Base-by-base conservation (phyloP, 176 grass and related monocot species). In the Ensete glaucum region DNA sequence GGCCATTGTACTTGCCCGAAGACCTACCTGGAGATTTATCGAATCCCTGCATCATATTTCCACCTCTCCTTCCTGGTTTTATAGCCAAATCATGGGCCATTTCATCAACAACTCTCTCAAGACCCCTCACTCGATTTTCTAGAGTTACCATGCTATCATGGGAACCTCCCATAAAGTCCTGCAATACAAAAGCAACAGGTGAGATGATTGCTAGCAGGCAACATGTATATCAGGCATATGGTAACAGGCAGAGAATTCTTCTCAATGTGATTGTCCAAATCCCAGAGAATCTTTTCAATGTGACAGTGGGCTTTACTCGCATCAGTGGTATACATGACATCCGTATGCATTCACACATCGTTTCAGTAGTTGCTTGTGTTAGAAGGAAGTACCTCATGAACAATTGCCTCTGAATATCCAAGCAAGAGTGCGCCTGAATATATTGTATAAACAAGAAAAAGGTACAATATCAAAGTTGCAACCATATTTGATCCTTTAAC, bases 151-250 rank as follows among this genome's bases (percentile, higher is more conserved):
- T 94, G 70, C 88, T 94, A 75, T 99, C 95, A 84, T 86, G 95
- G 52, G 95, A 99, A 22, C 95, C 95, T 64, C 95, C 95, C 95
- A 99, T 99, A 69, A 99, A 99, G 80, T 94, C 90, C 95, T 99
- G 74, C 87, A 89, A 80, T 78, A 65, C 11, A 26, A 13, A 20
- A 22, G 16, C 21, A 13, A 60, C 17, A 9, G 3, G 15, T 60
- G 14, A 60, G 16, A 19, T n/a, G n/a, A 4, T 60, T 60, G 34
- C 34, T 4, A 43, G 34, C 34, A 5, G 34, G 34, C 34, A 43
- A 43, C 34, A 43, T 43, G 34, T 43, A 43, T 43, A 43, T 43
- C 34, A 43, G 34, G 34, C 34, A 43, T 43, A 43, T 43, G 34
- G 34, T 43, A 43, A 43, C 34, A 43, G 34, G 34, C 34, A 43